Evolutionary conservation across 257 asterid genomes (phyloP).

Genomic region (Solanum dulcamara): DNA sequence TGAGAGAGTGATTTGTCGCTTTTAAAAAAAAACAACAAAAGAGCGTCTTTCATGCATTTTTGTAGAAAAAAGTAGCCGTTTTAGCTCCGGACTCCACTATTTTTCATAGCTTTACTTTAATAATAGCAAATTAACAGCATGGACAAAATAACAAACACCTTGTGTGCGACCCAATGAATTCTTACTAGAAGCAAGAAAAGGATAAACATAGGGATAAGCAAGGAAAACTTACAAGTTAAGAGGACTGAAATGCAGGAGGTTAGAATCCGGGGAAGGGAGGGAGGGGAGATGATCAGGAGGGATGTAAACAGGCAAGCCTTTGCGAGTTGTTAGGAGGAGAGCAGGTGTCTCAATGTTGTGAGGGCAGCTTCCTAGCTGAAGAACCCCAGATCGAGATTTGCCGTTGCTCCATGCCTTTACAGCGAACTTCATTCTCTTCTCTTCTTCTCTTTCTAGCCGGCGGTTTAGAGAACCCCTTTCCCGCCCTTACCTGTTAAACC

Average conservation of each 20-base stretch:
- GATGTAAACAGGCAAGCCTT: slow-evolving; percentile 78
- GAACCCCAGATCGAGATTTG: slow-evolving; percentile 55
- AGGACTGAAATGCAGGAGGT: slow-evolving; percentile 75
- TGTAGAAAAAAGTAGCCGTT: too few relatives aligned
- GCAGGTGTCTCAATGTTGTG: slow-evolving; percentile 63
- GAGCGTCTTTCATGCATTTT: too few relatives aligned
- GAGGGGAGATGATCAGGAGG: slow-evolving; percentile 81
- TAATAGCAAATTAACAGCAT: not conserved
- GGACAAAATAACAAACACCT: slow-evolving; percentile 16
- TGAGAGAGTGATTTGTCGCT: too few relatives aligned
- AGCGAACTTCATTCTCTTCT: slow-evolving; percentile 47
- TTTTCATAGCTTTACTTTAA: not conserved
- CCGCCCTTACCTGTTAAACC: not conserved
- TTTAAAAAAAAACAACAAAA: too few relatives aligned
- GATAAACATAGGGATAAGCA: not conserved
- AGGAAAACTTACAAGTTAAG: slow-evolving; percentile 51
- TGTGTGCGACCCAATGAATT: not conserved
- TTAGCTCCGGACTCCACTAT: too few relatives aligned
- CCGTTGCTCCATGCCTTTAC: slow-evolving; percentile 67
- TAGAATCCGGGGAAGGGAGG: slow-evolving; percentile 69
- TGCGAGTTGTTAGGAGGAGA: slow-evolving; percentile 70
- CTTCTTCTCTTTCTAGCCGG: not conserved
- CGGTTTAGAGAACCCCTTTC: not conserved
- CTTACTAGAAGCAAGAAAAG: not conserved
- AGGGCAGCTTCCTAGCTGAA: slow-evolving; percentile 47